These are phyloP conservation scores for Daedaleopsis sinensis DNA, from an alignment of 768 basidiomycete species.

Conservation along the genomic window DNA sequence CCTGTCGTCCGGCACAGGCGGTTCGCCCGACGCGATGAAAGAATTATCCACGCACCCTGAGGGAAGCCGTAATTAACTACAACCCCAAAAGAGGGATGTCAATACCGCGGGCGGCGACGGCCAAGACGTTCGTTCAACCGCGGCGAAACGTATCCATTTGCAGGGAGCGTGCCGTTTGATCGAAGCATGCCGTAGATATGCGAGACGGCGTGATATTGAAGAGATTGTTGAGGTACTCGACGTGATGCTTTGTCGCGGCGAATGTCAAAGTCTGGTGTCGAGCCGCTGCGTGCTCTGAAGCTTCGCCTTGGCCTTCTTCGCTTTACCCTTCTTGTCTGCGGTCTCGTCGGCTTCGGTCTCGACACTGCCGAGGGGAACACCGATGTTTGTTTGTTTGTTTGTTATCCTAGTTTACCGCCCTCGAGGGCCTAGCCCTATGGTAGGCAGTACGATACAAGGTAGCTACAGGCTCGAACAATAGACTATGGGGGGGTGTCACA, in stretches of 20 bases:
- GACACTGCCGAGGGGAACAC: conserved; percentile 62
- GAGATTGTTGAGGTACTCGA: conserved; percentile 87
- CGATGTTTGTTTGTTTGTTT: conserved; percentile 43
- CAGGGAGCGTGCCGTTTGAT: conserved; percentile 84
- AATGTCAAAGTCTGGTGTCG: conserved; percentile 95
- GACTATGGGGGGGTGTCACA: no score
- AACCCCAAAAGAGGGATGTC: conserved; percentile 95
- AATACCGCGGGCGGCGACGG: conserved; percentile 97
- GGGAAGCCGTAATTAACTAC: conserved; percentile 99
- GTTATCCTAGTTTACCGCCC: not conserved
- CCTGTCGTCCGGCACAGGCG: conserved; percentile 90
- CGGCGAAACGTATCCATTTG: conserved; percentile 92
- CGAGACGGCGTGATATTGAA: conserved; percentile 84
- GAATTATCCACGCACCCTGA: conserved; percentile 88
- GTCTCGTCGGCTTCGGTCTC: conserved; percentile 31
- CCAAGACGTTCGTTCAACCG: conserved; percentile 78
- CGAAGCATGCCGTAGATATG: conserved; percentile 95
- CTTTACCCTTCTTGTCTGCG: conserved; percentile 47
- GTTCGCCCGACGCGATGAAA: conserved; percentile 97
- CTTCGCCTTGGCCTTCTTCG: conserved; percentile 53
- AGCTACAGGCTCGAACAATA: not conserved
- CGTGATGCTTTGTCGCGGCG: conserved; percentile 96
- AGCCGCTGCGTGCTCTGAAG: conserved; percentile 50
- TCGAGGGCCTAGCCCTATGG: not conserved
- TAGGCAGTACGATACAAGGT: not conserved